Conservation (phyloP, 129 eudicot genomes). For the Flaveria linearis region DNA sequence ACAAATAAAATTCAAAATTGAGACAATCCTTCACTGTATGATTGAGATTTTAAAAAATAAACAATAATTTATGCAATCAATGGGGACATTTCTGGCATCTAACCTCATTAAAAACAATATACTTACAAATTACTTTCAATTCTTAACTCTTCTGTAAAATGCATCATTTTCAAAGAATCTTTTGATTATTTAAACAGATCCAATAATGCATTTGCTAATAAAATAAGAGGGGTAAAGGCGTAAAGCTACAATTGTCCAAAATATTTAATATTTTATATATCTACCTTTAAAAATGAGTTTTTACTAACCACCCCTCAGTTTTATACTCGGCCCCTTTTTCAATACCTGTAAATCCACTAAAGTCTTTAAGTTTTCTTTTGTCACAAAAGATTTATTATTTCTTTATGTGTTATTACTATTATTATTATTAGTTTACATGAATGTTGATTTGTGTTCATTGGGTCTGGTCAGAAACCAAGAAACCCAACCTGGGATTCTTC, state of each 20-base stretch:
- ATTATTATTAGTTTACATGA: background rate
- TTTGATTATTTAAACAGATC: conserved; percentile 41
- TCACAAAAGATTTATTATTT: conserved; percentile 12
- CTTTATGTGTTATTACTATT: background rate
- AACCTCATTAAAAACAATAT: conserved; percentile 11
- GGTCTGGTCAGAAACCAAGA: conserved; percentile 48
- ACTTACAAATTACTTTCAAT: conserved; percentile 19
- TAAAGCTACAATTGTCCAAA: conserved; percentile 27
- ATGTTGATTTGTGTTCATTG: conserved; percentile 39
- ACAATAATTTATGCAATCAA: background rate
- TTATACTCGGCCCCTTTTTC: conserved; percentile 34
- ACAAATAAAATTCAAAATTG: conserved; percentile 22
- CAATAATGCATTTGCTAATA: conserved; percentile 45
- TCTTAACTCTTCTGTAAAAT: conserved; percentile 51
- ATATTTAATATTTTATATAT: background rate
- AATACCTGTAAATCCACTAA: conserved; percentile 54
- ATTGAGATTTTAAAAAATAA: conserved; percentile 21
- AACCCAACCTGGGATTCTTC: conserved; percentile 57
- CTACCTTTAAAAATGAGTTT: conserved; percentile 34
- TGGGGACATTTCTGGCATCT: conserved; percentile 44
- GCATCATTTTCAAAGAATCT: conserved; percentile 62
- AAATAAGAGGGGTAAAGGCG: conserved; percentile 35
- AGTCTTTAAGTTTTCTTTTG: conserved; percentile 29
- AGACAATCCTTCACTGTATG: conserved; percentile 41
- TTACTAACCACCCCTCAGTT: conserved; percentile 43